Evolutionary conservation across 306 rosid genomes (phyloP), one percentile per base, ranked within the genome.

Genomic region (Morella rubra): DNA sequence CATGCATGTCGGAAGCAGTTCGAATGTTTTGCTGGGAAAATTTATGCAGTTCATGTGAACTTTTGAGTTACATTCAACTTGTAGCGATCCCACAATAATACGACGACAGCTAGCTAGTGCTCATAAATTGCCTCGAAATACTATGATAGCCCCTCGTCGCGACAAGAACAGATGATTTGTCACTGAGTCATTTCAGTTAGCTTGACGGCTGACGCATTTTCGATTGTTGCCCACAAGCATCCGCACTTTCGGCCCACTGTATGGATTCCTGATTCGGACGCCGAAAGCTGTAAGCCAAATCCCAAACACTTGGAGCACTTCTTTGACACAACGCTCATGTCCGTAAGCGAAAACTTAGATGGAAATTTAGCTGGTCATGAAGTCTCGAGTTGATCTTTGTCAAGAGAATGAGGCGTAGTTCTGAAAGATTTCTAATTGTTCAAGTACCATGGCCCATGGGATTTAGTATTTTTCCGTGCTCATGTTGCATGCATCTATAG

Each of bases 181-280:
- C 50, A 42, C 7, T 18, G 24, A 4, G 71, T 66, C 71, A 42
- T 42, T 66, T 66, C 69, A 65, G 71, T 27, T 27, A 27, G 32
- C 32, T 27, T 65, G 22, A 9, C 64, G 41, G 5, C 2, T 27
- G 45, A 37, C 69, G 46, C 69, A 37, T 40, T 64, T 37, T 64
- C 69, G 18, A 14, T 64, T 42, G 71, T 42, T 66, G 46, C 47
- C 50, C 71, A 66, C 18, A 50, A 18, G 71, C 12, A 66, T 66
- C 14, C 49, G 32, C 71, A 66, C 71, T 66, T 42, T 66, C 27
- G 47, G 71, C 8, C 71, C 20, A 41, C 71, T 65, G 27, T 10
- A 66, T 42, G 50, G 15, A 18, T 66, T 66, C 71, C 71, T 66
- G 71, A 66, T 66, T 66, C 42, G 51, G 71, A 66, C 71, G 42